A percentile compares a stretch with the other conserved stretches of the same genome.
phyloP scores from a whole-genome alignment of 192 early-diverging fungal species.

The Coemansia sp. region DNA sequence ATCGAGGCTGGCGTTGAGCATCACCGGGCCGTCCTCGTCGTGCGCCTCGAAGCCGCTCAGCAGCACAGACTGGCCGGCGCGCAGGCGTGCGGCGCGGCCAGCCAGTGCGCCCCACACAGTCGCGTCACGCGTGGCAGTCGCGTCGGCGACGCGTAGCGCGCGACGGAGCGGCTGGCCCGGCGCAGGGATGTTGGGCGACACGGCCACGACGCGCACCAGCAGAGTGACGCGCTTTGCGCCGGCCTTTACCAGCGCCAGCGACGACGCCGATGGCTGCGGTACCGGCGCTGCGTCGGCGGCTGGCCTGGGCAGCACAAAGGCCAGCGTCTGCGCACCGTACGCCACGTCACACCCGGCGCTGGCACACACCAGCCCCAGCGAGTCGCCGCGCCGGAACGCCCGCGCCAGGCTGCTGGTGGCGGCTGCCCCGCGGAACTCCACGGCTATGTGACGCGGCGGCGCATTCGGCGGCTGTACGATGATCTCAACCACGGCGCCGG shows the following conservation, averaged over 20 bases:
- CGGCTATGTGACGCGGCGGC: constrained; percentile 7
- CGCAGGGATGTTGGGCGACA: constrained; percentile 42
- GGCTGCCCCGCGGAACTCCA: constrained; percentile 30
- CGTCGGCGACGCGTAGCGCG: constrained; percentile 39
- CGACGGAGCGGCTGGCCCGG: constrained; percentile 14
- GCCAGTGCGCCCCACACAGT: constrained; percentile 45
- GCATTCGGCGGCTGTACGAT: background rate
- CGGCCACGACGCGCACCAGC: constrained; percentile 33
- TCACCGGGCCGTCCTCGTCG: constrained; percentile 24
- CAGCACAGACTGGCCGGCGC: constrained; percentile 42
- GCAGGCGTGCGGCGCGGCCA: constrained; percentile 21
- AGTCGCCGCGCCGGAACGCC: constrained; percentile 26
- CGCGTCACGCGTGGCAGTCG: constrained; percentile 27
- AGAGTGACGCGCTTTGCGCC: too few relatives aligned
- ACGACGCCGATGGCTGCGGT: constrained; percentile 16
- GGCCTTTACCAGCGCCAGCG: constrained; percentile 37
- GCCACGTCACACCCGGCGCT: constrained; percentile 12
- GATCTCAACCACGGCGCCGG: background rate
- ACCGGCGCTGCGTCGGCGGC: background rate
- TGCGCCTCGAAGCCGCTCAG: constrained; percentile 20
- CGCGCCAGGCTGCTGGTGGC: constrained; percentile 6
- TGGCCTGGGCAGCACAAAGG: constrained; percentile 17
- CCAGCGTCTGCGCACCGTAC: constrained; percentile 42
- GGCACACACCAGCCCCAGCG: constrained; percentile 38
- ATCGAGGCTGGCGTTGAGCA: constrained; percentile 33